Evolutionary conservation across 768 basidiomycete genomes (phyloP), one percentile per base, ranked within the genome.

Genomic region (Crucibulum laeve): DNA sequence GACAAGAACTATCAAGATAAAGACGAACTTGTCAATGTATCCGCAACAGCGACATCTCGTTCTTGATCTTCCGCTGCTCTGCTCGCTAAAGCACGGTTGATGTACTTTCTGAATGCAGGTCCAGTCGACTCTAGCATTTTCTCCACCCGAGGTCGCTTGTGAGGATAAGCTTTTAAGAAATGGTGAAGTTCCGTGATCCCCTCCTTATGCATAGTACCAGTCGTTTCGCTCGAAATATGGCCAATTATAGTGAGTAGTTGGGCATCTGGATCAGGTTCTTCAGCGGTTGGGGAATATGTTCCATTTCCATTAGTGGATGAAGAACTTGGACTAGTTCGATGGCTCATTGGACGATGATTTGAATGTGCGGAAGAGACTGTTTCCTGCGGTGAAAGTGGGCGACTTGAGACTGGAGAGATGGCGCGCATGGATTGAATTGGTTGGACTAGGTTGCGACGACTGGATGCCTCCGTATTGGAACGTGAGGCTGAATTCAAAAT

Each of bases 131-230:
- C 88, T 17, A 94, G 74, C 70, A 92, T 76, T 58, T 91, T 90
- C 55, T 93, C 91, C 17, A 93, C 90, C 32, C 80, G 80, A 2
- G 80, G 67, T 55, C 79, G 77, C 58, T 91, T 92, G 53, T 91
- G 82, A 0, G 92, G 93, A 57, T 96, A 81, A 22, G 82, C 84
- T 65, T 93, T 93, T 56, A 97, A 65, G 71, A 93, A 97, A 25
- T 91, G 84, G 60, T 97, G 91, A 18, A 99, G 69, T 54, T 94
- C 91, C 3, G 91, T 94, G 44, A 98, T 93, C 3, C 91, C 91
- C 61, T 95, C 91, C 63, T 92, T 92, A 61, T 92, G 88, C 67
- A 91, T 70, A 13, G 88, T 87, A 13, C 87, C 89, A 3, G 90
- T 89, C 18, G 89, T 88, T 65, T 91, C 87, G 58, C 85, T 88